Percentiles rank a stretch among this genome's conserved stretches.
phyloP scores from a whole-genome alignment of 1,139 yeast species.

The Sugiyamaella xylanicola region DNA sequence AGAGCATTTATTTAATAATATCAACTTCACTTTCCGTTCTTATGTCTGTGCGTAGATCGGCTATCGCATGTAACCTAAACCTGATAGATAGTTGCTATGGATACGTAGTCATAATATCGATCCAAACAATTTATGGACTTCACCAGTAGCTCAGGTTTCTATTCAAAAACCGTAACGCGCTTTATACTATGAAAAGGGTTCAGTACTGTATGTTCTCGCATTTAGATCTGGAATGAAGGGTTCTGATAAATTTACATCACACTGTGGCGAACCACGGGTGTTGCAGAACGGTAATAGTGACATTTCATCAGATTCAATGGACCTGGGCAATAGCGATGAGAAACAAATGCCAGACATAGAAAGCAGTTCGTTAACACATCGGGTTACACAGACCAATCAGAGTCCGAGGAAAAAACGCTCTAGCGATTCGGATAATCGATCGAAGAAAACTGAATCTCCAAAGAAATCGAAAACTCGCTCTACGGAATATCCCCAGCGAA shows the following conservation, averaged over 20 bases:
- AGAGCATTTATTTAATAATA: conserved; percentile 7
- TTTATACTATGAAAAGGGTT: background rate
- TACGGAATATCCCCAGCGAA: conserved; percentile 19
- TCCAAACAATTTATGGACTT: too few relatives aligned
- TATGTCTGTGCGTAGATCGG: background rate
- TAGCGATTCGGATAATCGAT: background rate
- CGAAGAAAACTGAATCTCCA: conserved; percentile 1
- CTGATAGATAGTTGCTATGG: conserved; percentile 10
- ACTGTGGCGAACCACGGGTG: background rate
- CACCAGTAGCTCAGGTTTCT: too few relatives aligned
- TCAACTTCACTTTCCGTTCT: background rate
- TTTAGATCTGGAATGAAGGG: background rate
- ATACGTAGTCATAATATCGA: background rate
- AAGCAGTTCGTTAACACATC: too few relatives aligned
- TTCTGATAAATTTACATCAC: background rate
- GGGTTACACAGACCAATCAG: background rate
- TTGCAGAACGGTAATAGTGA: background rate
- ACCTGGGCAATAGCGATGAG: too few relatives aligned
- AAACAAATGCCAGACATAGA: too few relatives aligned
- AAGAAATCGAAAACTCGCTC: conserved; percentile 2
- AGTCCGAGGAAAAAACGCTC: background rate
- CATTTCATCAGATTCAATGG: background rate
- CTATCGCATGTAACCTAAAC: background rate
- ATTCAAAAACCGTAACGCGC: too few relatives aligned
- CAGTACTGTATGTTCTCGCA: background rate